These are phyloP conservation scores for Corallochytrium limacisporum DNA, from an alignment of 78 protist species.

Conservation along the genomic window DNA sequence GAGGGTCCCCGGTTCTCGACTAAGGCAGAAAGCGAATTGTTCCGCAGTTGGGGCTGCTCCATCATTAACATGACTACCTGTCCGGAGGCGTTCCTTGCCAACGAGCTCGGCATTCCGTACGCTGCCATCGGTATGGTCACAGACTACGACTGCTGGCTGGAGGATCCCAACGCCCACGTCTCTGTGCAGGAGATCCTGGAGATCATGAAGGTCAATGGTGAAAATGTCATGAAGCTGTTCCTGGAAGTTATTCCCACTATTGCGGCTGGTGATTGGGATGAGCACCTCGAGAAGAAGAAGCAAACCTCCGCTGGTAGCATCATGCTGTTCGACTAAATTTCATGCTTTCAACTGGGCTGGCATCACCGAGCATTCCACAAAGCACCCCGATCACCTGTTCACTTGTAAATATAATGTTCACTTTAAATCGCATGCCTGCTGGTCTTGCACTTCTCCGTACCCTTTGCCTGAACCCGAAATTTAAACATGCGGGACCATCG, in stretches of 20 bases:
- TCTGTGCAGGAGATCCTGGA: background rate
- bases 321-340: too few relatives aligned
- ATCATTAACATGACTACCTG: constrained; percentile 46
- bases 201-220: constrained; percentile 15
- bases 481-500: too few relatives aligned
- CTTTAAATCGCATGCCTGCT: too few relatives aligned
- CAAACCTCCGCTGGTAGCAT: too few relatives aligned
- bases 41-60: constrained; percentile 26
- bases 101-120: constrained; percentile 33
- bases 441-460: too few relatives aligned
- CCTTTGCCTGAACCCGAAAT: too few relatives aligned
- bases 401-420: too few relatives aligned
- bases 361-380: too few relatives aligned
- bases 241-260: background rate
- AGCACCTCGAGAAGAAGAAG: too few relatives aligned
- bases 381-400: too few relatives aligned
- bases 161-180: background rate
- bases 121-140: constrained; percentile 35
- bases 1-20: constrained; percentile 46
- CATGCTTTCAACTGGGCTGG: too few relatives aligned
- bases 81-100: constrained; percentile 24
- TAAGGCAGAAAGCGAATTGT: constrained; percentile 22
- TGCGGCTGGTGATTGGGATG: background rate
- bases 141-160: constrained; percentile 50
- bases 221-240: constrained; percentile 2